Evolutionary conservation across 1,139 yeast species (phyloP).

Genomic region (Magnusiomyces magnusii): DNA sequence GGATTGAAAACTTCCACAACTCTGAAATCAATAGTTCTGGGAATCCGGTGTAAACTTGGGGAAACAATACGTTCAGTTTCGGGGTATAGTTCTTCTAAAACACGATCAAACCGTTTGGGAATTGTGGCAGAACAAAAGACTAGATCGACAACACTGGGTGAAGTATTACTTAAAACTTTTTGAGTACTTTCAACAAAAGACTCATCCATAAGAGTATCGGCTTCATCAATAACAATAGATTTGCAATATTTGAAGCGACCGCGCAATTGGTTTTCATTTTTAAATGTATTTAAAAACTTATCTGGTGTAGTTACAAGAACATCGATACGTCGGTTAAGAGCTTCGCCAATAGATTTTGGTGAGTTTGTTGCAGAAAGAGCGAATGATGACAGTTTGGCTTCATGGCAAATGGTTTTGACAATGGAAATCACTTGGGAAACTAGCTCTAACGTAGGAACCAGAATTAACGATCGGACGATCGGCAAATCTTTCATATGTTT

Average conservation of each 20-base stretch:
- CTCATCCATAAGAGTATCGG: conserved; percentile 84
- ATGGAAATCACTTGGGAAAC: conserved; percentile 68
- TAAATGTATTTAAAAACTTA: conserved; percentile 23
- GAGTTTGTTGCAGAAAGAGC: conserved; percentile 26
- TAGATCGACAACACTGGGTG: conserved; percentile 45
- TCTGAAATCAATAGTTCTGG: conserved; percentile 62
- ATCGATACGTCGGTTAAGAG: conserved; percentile 52
- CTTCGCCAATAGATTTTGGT: conserved; percentile 16
- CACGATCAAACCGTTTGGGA: conserved; percentile 65
- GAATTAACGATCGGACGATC: conserved; percentile 56
- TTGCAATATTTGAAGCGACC: conserved; percentile 32
- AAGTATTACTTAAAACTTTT: conserved; percentile 44
- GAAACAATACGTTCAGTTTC: conserved; percentile 63
- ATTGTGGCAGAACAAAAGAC: conserved; percentile 87
- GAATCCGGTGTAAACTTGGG: conserved; percentile 75
- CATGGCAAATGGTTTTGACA: conserved; percentile 49
- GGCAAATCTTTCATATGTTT: conserved; percentile 33
- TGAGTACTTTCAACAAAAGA: conserved; percentile 71
- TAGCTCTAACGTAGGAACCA: conserved; percentile 85
- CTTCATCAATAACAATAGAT: conserved; percentile 83
- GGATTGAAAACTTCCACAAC: conserved; percentile 74
- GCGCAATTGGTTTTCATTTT: conserved; percentile 17
- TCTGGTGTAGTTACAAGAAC: conserved; percentile 77
- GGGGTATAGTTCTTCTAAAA: conserved; percentile 57
- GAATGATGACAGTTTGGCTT: conserved; percentile 27